Evolutionary conservation across 2,329 filamentous ascomycete species (phyloP).

Genomic region (Atkinsonella hypoxylon): DNA sequence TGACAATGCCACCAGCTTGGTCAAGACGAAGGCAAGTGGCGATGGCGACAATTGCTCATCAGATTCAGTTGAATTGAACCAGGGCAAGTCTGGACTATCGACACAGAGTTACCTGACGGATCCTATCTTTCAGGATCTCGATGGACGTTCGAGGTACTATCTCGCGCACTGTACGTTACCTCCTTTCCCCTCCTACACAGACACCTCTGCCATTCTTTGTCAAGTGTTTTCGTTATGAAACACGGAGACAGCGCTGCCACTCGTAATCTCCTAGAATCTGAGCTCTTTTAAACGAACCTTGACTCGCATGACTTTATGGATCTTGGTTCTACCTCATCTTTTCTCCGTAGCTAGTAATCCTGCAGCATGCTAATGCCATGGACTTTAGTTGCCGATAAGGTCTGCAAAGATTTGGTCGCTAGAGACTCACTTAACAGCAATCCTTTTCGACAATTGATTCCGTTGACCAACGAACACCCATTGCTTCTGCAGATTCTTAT

Average conservation of each 20-base stretch:
- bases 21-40: background rate
- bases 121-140: conserved; percentile 43
- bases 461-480: conserved; percentile 31
- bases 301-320: conserved; percentile 17
- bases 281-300: background rate
- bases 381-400: conserved; percentile 28
- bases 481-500: conserved; percentile 36
- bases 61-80: background rate
- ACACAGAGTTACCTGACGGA: conserved; percentile 29
- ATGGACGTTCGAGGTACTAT: conserved; percentile 32
- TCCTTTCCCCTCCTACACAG: background rate
- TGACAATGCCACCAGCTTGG: background rate
- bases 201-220: background rate
- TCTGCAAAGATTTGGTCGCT: conserved; percentile 43
- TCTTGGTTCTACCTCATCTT: background rate
- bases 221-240: background rate
- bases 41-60: background rate
- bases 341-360: background rate
- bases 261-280: conserved; percentile 15
- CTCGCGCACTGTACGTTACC: conserved; percentile 35
- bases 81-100: background rate
- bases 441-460: conserved; percentile 36
- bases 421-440: conserved; percentile 33
- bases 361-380: conserved; percentile 13
- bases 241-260: conserved; percentile 16